Percentiles rank a stretch among this genome's conserved stretches.
phyloP scores from a whole-genome alignment of 768 basidiomycete species.

The Naganishia randhawae region DNA sequence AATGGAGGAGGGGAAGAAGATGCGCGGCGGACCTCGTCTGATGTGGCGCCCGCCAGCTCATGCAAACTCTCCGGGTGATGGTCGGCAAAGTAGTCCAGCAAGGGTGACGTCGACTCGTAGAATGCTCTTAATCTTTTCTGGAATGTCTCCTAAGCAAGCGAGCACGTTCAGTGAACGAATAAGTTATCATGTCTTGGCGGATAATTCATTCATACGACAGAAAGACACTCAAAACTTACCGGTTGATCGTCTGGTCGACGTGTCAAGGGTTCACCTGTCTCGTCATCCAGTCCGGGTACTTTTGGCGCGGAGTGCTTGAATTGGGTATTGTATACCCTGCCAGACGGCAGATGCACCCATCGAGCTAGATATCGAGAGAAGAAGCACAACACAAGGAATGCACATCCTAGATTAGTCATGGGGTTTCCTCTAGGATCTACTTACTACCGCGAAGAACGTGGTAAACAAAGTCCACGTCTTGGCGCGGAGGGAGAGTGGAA shows the following conservation, averaged over 20 bases:
- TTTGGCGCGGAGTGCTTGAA: slow-evolving; percentile 46
- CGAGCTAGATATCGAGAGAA: slow-evolving; percentile 38
- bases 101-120: slow-evolving; percentile 49
- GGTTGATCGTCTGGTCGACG: slow-evolving; percentile 51
- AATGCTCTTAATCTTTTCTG: slow-evolving; percentile 49
- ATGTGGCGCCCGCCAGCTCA: slow-evolving; percentile 48
- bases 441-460: not conserved
- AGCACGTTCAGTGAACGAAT: not conserved
- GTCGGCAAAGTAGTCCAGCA: slow-evolving; percentile 48
- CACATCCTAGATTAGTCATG: not conserved
- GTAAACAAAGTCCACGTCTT: not conserved
- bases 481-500: not conserved
- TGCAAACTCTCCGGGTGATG: slow-evolving; percentile 44
- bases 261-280: slow-evolving; percentile 49
- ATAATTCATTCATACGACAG: no score
- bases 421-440: not conserved
- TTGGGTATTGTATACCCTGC: slow-evolving; percentile 50
- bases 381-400: not conserved
- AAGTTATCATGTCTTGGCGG: not conserved
- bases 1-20: slow-evolving; percentile 24
- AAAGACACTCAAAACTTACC: slow-evolving; percentile 32
- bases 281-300: slow-evolving; percentile 47
- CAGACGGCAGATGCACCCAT: slow-evolving; percentile 51
- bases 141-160: slow-evolving; percentile 44
- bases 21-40: slow-evolving; percentile 51